Conservation (phyloP, 192 early-diverging fungal species). For the Endogone sp. region DNA sequence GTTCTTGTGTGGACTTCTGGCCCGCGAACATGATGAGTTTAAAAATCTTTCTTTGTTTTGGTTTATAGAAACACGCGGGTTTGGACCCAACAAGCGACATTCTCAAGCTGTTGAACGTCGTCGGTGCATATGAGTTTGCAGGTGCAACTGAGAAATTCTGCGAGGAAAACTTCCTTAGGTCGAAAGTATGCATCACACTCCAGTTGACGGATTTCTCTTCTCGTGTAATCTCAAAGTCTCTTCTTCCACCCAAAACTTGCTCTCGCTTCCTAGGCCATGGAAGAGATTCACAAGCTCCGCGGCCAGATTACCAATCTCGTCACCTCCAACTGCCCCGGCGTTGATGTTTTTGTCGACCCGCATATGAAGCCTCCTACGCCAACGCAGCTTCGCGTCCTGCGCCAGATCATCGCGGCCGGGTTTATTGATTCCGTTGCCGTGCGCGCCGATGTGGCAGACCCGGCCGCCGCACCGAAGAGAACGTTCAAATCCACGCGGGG, state of each 20-base stretch:
- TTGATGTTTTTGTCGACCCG: conserved; percentile 56
- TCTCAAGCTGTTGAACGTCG: conserved; percentile 77
- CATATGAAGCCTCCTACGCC: conserved; percentile 62
- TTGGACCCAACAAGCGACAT: conserved; percentile 82
- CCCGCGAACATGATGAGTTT: no score
- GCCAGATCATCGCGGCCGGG: conserved; percentile 85
- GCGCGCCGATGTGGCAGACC: conserved; percentile 72
- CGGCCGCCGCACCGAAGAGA: conserved; percentile 29
- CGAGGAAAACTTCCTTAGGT: conserved; percentile 75
- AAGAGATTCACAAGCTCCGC: conserved; percentile 75
- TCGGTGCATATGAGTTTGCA: conserved; percentile 85
- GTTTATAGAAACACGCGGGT: conserved; percentile 60
- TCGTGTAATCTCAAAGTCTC: not conserved
- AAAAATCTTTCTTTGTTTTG: no score
- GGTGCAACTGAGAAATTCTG: conserved; percentile 69
- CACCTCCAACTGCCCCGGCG: conserved; percentile 54
- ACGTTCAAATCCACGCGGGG: conserved; percentile 26
- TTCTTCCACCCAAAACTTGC: not conserved
- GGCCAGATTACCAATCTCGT: conserved; percentile 71
- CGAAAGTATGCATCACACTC: conserved; percentile 57
- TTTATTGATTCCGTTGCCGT: conserved; percentile 93
- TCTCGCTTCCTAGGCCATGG: conserved; percentile 52
- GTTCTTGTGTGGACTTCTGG: conserved; percentile 1
- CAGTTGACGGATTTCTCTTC: conserved; percentile 31
- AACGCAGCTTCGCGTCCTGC: conserved; percentile 69